Evolutionary conservation across 768 basidiomycete species (phyloP).

Genomic region (Suillus fuscotomentosus): DNA sequence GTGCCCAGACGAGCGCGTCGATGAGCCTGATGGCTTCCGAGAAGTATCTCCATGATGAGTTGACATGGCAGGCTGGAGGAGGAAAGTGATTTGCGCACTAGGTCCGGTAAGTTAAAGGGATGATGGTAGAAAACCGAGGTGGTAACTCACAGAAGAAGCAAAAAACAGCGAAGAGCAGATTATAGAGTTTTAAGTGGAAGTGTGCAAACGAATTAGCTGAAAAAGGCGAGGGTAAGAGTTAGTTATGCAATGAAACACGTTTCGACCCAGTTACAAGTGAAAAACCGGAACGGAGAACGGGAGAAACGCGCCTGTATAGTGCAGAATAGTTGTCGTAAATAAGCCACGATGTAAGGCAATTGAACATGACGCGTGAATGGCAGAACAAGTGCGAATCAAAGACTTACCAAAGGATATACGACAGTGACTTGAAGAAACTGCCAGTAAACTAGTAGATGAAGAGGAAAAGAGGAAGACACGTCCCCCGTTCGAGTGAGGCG

Average conservation of each 20-base stretch:
- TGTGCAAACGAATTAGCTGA: slow-evolving; percentile 35
- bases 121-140: slow-evolving; percentile 13
- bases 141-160: slow-evolving; percentile 27
- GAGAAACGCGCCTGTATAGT: slow-evolving; percentile 27
- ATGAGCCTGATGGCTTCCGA: slow-evolving; percentile 69
- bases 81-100: slow-evolving; percentile 29
- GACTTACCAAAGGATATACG: slow-evolving; percentile 33
- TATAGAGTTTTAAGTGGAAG: slow-evolving; percentile 31
- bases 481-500: slow-evolving; percentile 16
- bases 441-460: slow-evolving; percentile 15
- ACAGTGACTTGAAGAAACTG: slow-evolving; percentile 11
- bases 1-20: slow-evolving; percentile 60
- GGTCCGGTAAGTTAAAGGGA: slow-evolving; percentile 15
- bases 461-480: slow-evolving; percentile 18
- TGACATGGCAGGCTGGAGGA: slow-evolving; percentile 26
- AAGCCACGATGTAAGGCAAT: slow-evolving; percentile 28
- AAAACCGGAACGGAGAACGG: slow-evolving; percentile 31
- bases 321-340: slow-evolving; percentile 28
- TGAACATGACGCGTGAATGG: slow-evolving; percentile 28
- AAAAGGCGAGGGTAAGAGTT: slow-evolving; percentile 20
- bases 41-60: slow-evolving; percentile 43
- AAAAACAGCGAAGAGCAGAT: slow-evolving; percentile 24
- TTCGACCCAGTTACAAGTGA: slow-evolving; percentile 14
- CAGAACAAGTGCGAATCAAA: slow-evolving; percentile 4
- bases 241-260: slow-evolving; percentile 25